Conservation (phyloP, 441 rosid genomes). For the Erysimum cheiri region DNA sequence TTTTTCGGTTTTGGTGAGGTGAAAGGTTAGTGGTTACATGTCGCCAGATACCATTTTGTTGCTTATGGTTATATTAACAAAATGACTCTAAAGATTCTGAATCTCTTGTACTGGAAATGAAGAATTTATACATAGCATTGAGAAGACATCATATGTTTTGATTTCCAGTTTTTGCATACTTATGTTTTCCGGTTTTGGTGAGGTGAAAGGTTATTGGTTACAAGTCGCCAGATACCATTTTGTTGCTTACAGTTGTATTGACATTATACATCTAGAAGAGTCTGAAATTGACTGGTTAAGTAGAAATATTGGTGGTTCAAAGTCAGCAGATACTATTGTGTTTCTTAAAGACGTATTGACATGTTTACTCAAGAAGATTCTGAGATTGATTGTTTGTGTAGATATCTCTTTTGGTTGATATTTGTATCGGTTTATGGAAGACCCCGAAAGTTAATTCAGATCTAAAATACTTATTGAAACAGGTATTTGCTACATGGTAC, state of each 20-base stretch:
- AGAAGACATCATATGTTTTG: not conserved
- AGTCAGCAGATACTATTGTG: not conserved
- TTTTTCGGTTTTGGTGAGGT: conserved; percentile 4
- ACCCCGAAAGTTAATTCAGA: not conserved
- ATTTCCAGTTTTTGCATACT: not conserved
- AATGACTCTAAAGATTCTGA: too few relatives aligned
- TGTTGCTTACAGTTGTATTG: too few relatives aligned
- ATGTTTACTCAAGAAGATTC: too few relatives aligned
- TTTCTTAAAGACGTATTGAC: not conserved
- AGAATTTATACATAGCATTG: not conserved
- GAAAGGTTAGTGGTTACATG: conserved; percentile 9
- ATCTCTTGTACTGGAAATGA: too few relatives aligned
- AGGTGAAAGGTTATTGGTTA: too few relatives aligned
- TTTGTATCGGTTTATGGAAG: conserved; percentile 14
- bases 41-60: conserved; percentile 2
- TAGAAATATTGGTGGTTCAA: not conserved
- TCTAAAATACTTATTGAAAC: conserved; percentile 14
- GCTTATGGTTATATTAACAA: too few relatives aligned
- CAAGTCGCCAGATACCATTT: too few relatives aligned
- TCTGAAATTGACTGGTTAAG: too few relatives aligned
- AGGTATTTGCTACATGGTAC: conserved; percentile 67
- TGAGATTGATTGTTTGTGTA: conserved; percentile 28
- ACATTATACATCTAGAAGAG: too few relatives aligned
- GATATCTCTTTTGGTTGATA: not conserved
- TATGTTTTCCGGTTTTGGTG: not conserved